phyloP scores from a whole-genome alignment of 148 eudicot species.

The Fagopyrum homotropicum region DNA sequence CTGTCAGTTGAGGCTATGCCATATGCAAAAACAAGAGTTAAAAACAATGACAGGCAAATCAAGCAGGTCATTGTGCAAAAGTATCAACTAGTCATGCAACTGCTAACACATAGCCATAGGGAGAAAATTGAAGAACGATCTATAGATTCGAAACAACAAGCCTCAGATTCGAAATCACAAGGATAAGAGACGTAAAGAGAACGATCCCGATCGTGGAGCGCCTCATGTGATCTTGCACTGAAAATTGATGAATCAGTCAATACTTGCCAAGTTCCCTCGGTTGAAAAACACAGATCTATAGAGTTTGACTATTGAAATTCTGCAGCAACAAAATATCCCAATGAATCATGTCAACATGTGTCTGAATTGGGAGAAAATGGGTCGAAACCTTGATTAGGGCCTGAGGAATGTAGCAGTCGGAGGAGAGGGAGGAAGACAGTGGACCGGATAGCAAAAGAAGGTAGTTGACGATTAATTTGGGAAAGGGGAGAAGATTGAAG shows the following conservation, averaged over 20 bases:
- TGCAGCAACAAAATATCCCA: background rate
- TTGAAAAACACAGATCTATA: background rate
- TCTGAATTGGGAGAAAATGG: background rate
- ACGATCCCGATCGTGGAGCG: no score
- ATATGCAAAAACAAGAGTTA: background rate
- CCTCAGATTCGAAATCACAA: constrained; percentile 18
- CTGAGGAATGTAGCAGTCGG: background rate
- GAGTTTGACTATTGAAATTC: background rate
- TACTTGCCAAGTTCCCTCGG: background rate
- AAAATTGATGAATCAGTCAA: no score
- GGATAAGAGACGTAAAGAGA: no score
- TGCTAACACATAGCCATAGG: background rate
- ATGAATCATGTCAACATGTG: background rate
- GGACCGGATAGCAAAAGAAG: no score
- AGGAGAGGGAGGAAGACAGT: no score
- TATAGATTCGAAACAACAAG: constrained; percentile 30
- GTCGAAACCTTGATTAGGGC: constrained; percentile 1
- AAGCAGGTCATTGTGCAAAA: background rate
- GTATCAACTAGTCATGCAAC: background rate
- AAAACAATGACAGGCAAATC: background rate
- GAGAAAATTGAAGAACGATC: no score
- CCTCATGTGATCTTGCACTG: no score
- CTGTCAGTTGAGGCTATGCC: constrained; percentile 46
- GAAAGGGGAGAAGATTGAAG: no score
- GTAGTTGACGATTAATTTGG: no score